Percentiles rank a stretch among this genome's conserved stretches.
Conservation (phyloP, 352 stramenopile species). For the Thalassiosira hispida region DNA sequence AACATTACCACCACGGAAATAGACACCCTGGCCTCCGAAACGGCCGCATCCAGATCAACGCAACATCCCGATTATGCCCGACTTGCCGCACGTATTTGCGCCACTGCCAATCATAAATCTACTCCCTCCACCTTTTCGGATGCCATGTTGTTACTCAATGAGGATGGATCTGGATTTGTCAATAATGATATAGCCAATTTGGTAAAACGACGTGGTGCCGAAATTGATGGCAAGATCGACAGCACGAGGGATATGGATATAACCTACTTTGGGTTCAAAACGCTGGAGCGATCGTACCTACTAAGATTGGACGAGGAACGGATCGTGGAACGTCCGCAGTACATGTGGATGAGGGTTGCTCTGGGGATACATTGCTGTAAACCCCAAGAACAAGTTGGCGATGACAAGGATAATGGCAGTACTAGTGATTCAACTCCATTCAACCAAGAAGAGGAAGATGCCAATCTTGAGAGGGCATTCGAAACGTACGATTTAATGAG, state of each 20-base stretch:
- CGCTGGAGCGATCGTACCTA: conserved; percentile 87
- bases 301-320: conserved; percentile 80
- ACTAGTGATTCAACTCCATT: conserved; percentile 10
- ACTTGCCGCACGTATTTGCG: conserved; percentile 92
- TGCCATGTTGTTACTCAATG: conserved; percentile 84
- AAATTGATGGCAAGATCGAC: conserved; percentile 87
- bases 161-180: conserved; percentile 78
- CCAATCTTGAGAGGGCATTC: conserved; percentile 89
- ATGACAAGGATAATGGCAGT: neutral
- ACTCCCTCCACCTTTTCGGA: conserved; percentile 93
- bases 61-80: conserved; percentile 95
- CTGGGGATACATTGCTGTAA: conserved; percentile 94
- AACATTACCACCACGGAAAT: conserved; percentile 94
- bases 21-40: conserved; percentile 91
- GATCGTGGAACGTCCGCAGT: conserved; percentile 88
- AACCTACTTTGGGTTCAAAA: conserved; percentile 98
- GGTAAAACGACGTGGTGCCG: conserved; percentile 46
- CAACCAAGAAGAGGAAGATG: conserved; percentile 60
- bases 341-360: conserved; percentile 97
- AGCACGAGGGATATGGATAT: conserved; percentile 94
- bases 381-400: conserved; percentile 8
- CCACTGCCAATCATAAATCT: conserved; percentile 94
- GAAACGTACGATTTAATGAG: conserved; percentile 98
- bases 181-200: conserved; percentile 65
- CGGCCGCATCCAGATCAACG: conserved; percentile 91